Evolutionary conservation across 345 rosid genomes (phyloP).

Genomic region (Carallia brachiata): DNA sequence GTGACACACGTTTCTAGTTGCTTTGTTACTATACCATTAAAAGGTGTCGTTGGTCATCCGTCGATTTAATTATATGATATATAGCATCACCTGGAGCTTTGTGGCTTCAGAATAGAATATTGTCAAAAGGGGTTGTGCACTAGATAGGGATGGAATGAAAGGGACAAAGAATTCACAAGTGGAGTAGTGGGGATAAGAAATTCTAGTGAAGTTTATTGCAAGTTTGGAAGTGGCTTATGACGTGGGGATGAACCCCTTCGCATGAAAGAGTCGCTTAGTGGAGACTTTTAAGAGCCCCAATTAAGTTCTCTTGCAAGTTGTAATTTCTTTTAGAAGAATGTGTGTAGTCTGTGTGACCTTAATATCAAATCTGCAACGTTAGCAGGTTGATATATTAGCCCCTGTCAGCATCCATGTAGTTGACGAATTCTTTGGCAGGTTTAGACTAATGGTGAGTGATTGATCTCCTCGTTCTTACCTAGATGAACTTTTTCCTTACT

Average conservation of each 20-base stretch:
- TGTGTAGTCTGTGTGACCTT: neutral
- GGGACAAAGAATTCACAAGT: neutral
- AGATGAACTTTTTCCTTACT: no score
- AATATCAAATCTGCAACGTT: neutral
- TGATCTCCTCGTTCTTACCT: no score
- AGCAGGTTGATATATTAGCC: neutral
- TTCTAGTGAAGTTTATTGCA: slow-evolving; percentile 5
- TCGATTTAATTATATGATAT: no score
- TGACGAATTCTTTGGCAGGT: neutral
- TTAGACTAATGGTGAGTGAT: neutral
- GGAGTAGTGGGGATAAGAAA: neutral
- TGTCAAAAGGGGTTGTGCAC: slow-evolving; percentile 1
- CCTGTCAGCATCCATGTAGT: neutral
- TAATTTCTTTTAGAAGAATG: neutral
- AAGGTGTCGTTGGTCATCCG: no score
- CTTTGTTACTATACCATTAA: no score
- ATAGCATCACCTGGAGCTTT: no score
- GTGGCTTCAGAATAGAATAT: neutral
- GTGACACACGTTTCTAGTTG: no score
- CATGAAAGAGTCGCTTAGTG: slow-evolving; percentile 12
- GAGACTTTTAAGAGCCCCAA: slow-evolving; percentile 8
- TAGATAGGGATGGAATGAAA: neutral
- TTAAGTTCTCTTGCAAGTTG: neutral
- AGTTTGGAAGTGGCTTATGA: slow-evolving; percentile 9
- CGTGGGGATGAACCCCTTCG: slow-evolving; percentile 16